Evolutionary conservation across 2,329 filamentous ascomycete genomes (phyloP).

Genomic region (Penicillium sp.): DNA sequence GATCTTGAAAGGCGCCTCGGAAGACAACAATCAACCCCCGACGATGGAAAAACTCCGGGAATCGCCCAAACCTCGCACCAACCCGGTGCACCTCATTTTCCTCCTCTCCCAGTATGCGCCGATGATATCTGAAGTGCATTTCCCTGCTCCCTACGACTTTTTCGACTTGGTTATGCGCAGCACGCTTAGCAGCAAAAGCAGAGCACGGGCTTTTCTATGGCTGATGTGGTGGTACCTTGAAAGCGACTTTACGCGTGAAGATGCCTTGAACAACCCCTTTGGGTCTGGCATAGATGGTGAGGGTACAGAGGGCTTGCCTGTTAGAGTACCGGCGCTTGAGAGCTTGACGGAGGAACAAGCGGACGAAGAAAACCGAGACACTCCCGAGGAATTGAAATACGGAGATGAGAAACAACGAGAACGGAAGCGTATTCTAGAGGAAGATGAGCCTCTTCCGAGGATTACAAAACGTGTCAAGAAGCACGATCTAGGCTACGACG

Average conservation of each 20-base stretch:
- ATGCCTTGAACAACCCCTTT: slow-evolving; percentile 86
- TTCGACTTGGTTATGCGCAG: slow-evolving; percentile 95
- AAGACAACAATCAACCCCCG: slow-evolving; percentile 81
- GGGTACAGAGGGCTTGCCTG: slow-evolving; percentile 39
- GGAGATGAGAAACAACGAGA: slow-evolving; percentile 47
- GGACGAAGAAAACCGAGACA: slow-evolving; percentile 49
- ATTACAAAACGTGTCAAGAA: slow-evolving; percentile 44
- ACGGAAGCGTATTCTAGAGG: slow-evolving; percentile 47
- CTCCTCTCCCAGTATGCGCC: slow-evolving; percentile 84
- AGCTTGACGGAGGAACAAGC: slow-evolving; percentile 48
- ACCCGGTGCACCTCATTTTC: slow-evolving; percentile 96
- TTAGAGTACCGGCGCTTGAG: slow-evolving; percentile 47
- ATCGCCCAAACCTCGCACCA: slow-evolving; percentile 69
- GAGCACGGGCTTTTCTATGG: slow-evolving; percentile 89
- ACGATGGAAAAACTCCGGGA: slow-evolving; percentile 78
- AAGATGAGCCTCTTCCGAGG: slow-evolving; percentile 44
- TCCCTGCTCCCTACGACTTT: slow-evolving; percentile 79
- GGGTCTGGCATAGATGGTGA: slow-evolving; percentile 53
- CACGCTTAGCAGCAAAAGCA: slow-evolving; percentile 73
- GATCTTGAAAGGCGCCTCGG: slow-evolving; percentile 92
- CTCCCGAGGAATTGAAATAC: slow-evolving; percentile 45
- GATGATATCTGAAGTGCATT: slow-evolving; percentile 90
- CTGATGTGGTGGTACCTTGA: slow-evolving; percentile 99
- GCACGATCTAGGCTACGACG: slow-evolving; percentile 30
- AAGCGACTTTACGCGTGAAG: slow-evolving; percentile 86